These are phyloP conservation scores for Aureobasidium melanogenum DNA, from an alignment of 2,329 filamentous ascomycete genomes.

Conservation along the genomic window DNA sequence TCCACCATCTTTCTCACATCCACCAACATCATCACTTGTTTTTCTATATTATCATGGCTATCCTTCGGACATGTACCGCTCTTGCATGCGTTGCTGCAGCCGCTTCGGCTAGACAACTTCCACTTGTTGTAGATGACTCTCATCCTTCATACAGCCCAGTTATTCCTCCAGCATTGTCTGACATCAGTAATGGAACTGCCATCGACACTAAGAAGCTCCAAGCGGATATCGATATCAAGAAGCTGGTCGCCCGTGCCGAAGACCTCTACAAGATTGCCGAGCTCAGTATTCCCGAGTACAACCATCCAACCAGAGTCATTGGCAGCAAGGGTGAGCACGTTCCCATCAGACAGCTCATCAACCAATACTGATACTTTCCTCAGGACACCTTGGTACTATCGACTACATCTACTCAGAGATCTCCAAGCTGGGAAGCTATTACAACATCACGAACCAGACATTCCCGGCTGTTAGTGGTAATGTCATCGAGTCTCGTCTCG, in stretches of 20 bases:
- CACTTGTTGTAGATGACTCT: neutral
- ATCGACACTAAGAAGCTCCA: slow-evolving; percentile 35
- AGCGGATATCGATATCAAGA: slow-evolving; percentile 45
- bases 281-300: slow-evolving; percentile 50
- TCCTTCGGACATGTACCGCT: slow-evolving; percentile 2
- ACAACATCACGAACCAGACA: slow-evolving; percentile 45
- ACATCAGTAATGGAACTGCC: neutral
- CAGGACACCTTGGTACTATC: slow-evolving; percentile 19
- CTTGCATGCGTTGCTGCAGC: slow-evolving; percentile 8
- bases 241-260: slow-evolving; percentile 51
- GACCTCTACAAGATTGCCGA: slow-evolving; percentile 55
- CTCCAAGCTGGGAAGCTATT: slow-evolving; percentile 50
- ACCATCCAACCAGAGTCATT: slow-evolving; percentile 62
- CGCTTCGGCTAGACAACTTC: slow-evolving; percentile 8
- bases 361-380: neutral
- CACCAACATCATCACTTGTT: neutral
- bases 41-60: neutral
- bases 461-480: slow-evolving; percentile 25
- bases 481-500: slow-evolving; percentile 25
- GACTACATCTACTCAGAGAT: slow-evolving; percentile 23
- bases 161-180: neutral
- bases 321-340: slow-evolving; percentile 48
- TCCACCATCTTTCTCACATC: neutral
- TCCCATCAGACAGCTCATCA: neutral
- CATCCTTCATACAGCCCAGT: neutral